Conservation (phyloP, 768 basidiomycete genomes). For the Mycena latifolia region DNA sequence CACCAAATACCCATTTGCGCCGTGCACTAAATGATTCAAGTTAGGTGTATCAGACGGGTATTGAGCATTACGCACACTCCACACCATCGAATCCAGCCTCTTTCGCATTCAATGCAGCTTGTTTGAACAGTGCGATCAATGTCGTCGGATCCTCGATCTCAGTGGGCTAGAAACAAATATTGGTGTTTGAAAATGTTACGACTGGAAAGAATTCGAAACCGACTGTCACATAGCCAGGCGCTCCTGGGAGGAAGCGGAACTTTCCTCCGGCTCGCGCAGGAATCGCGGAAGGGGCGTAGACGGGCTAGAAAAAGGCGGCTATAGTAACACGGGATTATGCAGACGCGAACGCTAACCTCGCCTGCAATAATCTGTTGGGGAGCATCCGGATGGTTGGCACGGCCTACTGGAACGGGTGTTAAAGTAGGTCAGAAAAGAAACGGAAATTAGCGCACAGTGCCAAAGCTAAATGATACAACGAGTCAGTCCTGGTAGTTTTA, state of each 20-base stretch:
- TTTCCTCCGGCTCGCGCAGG: conserved; percentile 36
- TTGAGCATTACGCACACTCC: conserved; percentile 1
- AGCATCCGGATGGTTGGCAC: conserved; percentile 16
- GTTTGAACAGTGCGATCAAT: conserved; percentile 43
- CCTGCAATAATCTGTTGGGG: conserved; percentile 51
- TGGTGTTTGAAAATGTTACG: neutral
- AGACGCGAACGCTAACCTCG: conserved; percentile 49
- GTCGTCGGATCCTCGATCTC: conserved; percentile 44
- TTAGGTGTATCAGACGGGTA: neutral
- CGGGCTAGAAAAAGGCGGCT: conserved; percentile 45
- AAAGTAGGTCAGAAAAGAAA: neutral
- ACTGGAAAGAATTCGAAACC: conserved; percentile 19
- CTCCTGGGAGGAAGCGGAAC: conserved; percentile 42
- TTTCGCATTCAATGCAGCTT: conserved; percentile 48
- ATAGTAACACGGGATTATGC: neutral
- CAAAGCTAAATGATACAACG: neutral
- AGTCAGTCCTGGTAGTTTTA: conserved; percentile 1
- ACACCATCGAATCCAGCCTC: conserved; percentile 18
- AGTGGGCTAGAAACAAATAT: conserved; percentile 42
- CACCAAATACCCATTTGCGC: conserved; percentile 46
- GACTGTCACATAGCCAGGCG: conserved; percentile 41
- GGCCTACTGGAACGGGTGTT: conserved; percentile 6
- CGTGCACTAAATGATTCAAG: conserved; percentile 35
- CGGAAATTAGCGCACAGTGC: neutral
- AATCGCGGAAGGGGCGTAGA: conserved; percentile 53